A percentile compares a stretch with the other conserved stretches of the same genome.
These are phyloP conservation scores for Yamadazyma epiphylla DNA, from an alignment of 1,139 yeast species.

Conservation along the genomic window DNA sequence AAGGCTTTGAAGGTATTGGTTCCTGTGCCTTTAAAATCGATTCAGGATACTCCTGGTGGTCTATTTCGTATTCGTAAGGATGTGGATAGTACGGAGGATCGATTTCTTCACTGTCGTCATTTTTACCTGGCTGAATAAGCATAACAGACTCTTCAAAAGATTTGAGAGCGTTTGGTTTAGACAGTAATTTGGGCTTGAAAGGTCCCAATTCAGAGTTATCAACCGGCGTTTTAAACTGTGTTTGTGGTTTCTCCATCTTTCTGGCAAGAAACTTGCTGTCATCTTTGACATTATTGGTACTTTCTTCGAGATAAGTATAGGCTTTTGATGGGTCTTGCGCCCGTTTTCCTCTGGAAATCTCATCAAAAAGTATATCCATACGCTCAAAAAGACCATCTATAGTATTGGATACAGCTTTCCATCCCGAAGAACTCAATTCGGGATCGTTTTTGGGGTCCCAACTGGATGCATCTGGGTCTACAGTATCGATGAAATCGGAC, in stretches of 20 bases:
- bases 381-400: constrained; percentile 75
- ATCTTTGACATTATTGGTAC: constrained; percentile 14
- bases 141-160: constrained; percentile 50
- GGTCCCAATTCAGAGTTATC: constrained; percentile 72
- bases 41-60: constrained; percentile 65
- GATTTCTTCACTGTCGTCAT: constrained; percentile 30
- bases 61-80: constrained; percentile 81
- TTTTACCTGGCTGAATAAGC: constrained; percentile 25
- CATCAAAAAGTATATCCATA: constrained; percentile 60
- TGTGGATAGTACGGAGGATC: constrained; percentile 67
- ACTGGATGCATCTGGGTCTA: constrained; percentile 28
- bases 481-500: constrained; percentile 42
- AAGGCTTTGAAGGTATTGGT: constrained; percentile 57
- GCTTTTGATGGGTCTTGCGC: constrained; percentile 13
- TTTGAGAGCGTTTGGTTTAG: constrained; percentile 67
- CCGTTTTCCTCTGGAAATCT: constrained; percentile 12
- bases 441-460: constrained; percentile 41
- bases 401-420: constrained; percentile 61
- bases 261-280: constrained; percentile 38
- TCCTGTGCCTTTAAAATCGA: constrained; percentile 42
- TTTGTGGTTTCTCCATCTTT: constrained; percentile 70
- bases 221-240: constrained; percentile 49
- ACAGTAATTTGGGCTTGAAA: constrained; percentile 65
- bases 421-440: constrained; percentile 30
- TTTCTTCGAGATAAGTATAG: constrained; percentile 50